Evolutionary conservation across 2,329 filamentous ascomycete genomes (phyloP).

Genomic region (Xenosphaeropsis pyriputrescens): DNA sequence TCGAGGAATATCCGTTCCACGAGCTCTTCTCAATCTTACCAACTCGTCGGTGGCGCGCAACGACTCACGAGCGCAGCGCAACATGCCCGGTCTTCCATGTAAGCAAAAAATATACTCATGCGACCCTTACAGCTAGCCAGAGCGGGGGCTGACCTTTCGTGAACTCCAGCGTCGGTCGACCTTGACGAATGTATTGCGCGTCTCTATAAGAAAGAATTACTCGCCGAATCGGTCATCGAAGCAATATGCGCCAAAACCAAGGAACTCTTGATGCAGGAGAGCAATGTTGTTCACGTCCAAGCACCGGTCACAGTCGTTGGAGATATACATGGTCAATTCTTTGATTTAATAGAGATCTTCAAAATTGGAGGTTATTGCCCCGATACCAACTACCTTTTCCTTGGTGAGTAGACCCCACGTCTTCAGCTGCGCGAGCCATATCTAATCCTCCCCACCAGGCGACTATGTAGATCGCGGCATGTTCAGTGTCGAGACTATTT

Average conservation of each 20-base stretch:
- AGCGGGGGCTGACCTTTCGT: no score
- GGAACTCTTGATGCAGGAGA: slow-evolving; percentile 98
- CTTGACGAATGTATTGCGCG: slow-evolving; percentile 96
- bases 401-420: slow-evolving; percentile 41
- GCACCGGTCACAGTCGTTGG: slow-evolving; percentile 95
- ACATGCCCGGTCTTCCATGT: slow-evolving; percentile 43
- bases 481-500: slow-evolving; percentile 98
- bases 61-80: slow-evolving; percentile 14
- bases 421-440: not conserved
- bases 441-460: slow-evolving; percentile 32
- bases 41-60: slow-evolving; percentile 9
- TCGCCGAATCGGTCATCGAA: slow-evolving; percentile 96
- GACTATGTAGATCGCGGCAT: slow-evolving; percentile 98
- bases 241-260: slow-evolving; percentile 99
- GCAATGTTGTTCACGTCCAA: slow-evolving; percentile 94
- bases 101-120: slow-evolving; percentile 14
- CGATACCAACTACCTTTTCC: slow-evolving; percentile 95
- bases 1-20: slow-evolving; percentile 12
- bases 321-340: slow-evolving; percentile 98
- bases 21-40: slow-evolving; percentile 8
- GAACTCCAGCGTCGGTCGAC: slow-evolving; percentile 68
- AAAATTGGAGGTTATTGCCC: slow-evolving; percentile 95
- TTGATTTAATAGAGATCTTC: slow-evolving; percentile 98
- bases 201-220: slow-evolving; percentile 90
- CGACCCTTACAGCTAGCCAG: not conserved